These are phyloP conservation scores for Leccinum pseudoinsigne DNA, from an alignment of 1,284 basidiomycete species.

Conservation along the genomic window DNA sequence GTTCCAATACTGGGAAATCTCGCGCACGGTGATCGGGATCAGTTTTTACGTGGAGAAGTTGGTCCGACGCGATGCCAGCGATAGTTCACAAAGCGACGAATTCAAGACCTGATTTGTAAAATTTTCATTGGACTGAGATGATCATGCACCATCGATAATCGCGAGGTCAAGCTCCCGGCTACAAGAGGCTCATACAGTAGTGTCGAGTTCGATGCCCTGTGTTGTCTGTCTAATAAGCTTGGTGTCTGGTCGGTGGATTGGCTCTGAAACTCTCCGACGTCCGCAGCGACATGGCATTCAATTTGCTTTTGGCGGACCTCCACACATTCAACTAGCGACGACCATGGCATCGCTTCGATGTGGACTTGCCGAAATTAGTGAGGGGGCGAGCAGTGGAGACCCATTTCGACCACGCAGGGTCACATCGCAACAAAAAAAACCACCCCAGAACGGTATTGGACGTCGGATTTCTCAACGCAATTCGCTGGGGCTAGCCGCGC, in stretches of 20 bases:
- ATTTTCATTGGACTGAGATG: slow-evolving; percentile 22
- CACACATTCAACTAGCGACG: background rate
- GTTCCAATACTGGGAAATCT: slow-evolving; percentile 16
- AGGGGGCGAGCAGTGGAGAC: background rate
- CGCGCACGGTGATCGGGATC: slow-evolving; percentile 17
- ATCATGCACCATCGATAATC: slow-evolving; percentile 22
- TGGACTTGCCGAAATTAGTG: background rate
- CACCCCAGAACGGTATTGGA: slow-evolving; percentile 3
- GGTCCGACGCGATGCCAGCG: slow-evolving; percentile 11
- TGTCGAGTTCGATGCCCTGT: slow-evolving; percentile 10
- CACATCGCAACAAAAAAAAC: background rate
- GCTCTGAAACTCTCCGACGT: background rate
- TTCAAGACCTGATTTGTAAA: background rate
- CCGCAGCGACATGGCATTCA: background rate
- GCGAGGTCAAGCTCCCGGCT: slow-evolving; percentile 8
- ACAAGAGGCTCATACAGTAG: background rate
- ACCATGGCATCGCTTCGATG: background rate
- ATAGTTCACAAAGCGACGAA: slow-evolving; percentile 2
- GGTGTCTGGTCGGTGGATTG: slow-evolving; percentile 7
- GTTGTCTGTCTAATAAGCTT: slow-evolving; percentile 2
- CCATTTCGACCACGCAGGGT: background rate
- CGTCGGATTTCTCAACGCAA: background rate
- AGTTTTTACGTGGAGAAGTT: slow-evolving; percentile 26
- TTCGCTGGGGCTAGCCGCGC: background rate
- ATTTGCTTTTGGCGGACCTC: slow-evolving; percentile 4